phyloP scores from a whole-genome alignment of 345 rosid species.

The Geranium brycei region DNA sequence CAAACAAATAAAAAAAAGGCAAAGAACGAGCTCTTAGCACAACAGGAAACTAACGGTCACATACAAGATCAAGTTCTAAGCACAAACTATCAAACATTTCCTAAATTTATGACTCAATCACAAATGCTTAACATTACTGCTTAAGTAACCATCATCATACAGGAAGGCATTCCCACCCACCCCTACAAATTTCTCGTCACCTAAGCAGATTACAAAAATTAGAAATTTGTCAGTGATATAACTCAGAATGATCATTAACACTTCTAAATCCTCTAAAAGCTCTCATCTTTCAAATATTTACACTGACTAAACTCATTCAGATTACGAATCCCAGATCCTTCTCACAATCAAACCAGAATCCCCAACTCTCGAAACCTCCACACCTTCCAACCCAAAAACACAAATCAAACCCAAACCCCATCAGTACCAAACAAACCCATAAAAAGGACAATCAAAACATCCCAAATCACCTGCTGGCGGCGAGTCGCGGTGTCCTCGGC shows the following conservation, averaged over 20 bases:
- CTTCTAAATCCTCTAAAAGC: no score
- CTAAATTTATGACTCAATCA: not conserved
- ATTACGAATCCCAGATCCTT: not conserved
- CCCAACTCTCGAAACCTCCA: not conserved
- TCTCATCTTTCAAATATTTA: not conserved
- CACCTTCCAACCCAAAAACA: not conserved
- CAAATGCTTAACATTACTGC: not conserved
- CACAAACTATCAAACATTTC: no score
- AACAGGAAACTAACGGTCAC: no score
- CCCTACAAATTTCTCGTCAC: not conserved
- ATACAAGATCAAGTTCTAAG: no score
- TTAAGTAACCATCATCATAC: not conserved
- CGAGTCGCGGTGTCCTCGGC: constrained; percentile 27
- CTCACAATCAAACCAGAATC: not conserved
- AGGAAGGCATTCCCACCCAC: not conserved
- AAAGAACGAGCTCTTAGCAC: no score
- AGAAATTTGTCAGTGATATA: not conserved
- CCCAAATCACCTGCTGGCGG: constrained; percentile 41
- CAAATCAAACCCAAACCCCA: not conserved
- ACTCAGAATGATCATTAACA: not conserved
- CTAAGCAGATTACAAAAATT: not conserved
- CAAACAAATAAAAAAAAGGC: not conserved
- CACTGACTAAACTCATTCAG: no score
- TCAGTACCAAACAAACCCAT: not conserved
- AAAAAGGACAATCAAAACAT: not conserved